Percentiles rank a stretch among this genome's conserved stretches.
Evolutionary conservation across 2,329 filamentous ascomycete genomes (phyloP).

Genomic region (Fusarium verrucosum): DNA sequence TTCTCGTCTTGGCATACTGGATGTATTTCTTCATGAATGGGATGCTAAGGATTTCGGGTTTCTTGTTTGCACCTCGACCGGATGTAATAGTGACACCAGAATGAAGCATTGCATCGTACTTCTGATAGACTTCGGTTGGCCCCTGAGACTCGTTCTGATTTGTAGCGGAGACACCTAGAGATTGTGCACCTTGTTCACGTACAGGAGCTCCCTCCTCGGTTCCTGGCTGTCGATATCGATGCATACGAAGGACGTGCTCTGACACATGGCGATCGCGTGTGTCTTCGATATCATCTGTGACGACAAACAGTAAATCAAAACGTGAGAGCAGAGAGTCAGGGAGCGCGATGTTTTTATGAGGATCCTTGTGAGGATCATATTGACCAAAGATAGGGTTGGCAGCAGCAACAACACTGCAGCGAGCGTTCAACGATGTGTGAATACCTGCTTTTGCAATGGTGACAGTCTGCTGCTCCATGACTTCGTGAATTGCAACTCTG

Average conservation of each 20-base stretch:
- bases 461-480: slow-evolving; percentile 99
- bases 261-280: slow-evolving; percentile 89
- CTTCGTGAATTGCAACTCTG: slow-evolving; percentile 98
- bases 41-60: slow-evolving; percentile 90
- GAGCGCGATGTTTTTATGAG: slow-evolving; percentile 97
- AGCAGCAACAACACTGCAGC: slow-evolving; percentile 94
- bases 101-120: slow-evolving; percentile 95
- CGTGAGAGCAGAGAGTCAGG: slow-evolving; percentile 96
- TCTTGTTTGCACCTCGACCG: slow-evolving; percentile 77
- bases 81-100: slow-evolving; percentile 83
- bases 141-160: slow-evolving; percentile 76
- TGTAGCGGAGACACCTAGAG: slow-evolving; percentile 86
- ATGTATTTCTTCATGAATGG: slow-evolving; percentile 99
- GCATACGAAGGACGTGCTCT: slow-evolving; percentile 97
- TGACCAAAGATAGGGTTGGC: slow-evolving; percentile 98
- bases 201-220: slow-evolving; percentile 95
- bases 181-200: slow-evolving; percentile 84
- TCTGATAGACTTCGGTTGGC: slow-evolving; percentile 91
- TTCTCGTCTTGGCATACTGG: slow-evolving; percentile 92
- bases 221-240: slow-evolving; percentile 90
- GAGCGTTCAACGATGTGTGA: slow-evolving; percentile 94
- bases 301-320: slow-evolving; percentile 97
- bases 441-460: slow-evolving; percentile 99
- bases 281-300: slow-evolving; percentile 98
- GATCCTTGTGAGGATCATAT: slow-evolving; percentile 98